phyloP scores from a whole-genome alignment of 2,329 filamentous ascomycete genomes.

The Verticillium tricorpus region DNA sequence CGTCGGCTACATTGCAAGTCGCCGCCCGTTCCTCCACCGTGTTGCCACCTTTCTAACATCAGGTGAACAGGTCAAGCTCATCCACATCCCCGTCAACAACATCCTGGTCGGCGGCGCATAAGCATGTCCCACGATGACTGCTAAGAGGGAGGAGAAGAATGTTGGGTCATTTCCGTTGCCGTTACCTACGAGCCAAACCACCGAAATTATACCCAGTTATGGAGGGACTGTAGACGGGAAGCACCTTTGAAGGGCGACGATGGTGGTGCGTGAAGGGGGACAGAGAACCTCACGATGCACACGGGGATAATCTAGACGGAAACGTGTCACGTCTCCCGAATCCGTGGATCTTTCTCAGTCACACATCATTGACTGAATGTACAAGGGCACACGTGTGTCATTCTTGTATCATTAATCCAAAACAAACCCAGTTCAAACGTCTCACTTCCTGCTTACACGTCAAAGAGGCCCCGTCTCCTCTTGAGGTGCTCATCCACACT shows the following conservation, averaged over 20 bases:
- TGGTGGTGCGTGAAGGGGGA: background rate
- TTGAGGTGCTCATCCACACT: conserved; percentile 58
- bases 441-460: background rate
- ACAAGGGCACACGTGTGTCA: background rate
- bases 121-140: conserved; percentile 10
- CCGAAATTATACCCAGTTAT: background rate
- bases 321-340: background rate
- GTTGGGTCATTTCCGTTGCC: background rate
- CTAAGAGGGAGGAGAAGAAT: background rate
- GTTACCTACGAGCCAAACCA: background rate
- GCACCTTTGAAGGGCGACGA: background rate
- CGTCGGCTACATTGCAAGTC: conserved; percentile 38
- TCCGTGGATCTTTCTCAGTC: background rate
- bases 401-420: background rate
- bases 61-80: background rate
- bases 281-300: background rate
- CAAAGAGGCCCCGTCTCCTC: conserved; percentile 24
- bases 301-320: background rate
- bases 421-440: background rate
- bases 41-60: background rate
- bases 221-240: background rate
- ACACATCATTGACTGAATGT: background rate
- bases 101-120: conserved; percentile 64
- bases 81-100: conserved; percentile 68
- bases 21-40: background rate